Percentiles rank a stretch among this genome's conserved stretches.
Conservation (phyloP, 1,139 yeast species). For the Debaryomyces fabryi region DNA sequence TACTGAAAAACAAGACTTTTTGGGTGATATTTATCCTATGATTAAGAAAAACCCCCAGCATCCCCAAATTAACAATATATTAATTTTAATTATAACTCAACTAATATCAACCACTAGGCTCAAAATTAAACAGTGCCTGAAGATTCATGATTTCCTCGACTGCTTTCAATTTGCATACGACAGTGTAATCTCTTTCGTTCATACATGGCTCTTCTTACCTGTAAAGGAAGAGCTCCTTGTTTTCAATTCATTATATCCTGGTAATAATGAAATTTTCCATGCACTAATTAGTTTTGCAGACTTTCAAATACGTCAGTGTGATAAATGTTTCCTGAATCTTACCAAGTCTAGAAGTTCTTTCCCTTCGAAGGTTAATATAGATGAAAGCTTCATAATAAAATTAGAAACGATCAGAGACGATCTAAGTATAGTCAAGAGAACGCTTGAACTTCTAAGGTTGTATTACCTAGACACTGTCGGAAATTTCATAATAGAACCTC, state of each 20-base stretch:
- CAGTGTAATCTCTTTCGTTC: constrained; percentile 16
- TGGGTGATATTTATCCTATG: constrained; percentile 16
- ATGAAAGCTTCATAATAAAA: background rate
- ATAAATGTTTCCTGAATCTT: background rate
- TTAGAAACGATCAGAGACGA: background rate
- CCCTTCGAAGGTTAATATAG: background rate
- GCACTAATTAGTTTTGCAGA: constrained; percentile 13
- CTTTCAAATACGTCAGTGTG: background rate
- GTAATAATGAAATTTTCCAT: constrained; percentile 34
- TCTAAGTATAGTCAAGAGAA: constrained; percentile 6
- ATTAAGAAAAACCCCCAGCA: constrained; percentile 25
- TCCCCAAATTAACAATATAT: constrained; percentile 26
- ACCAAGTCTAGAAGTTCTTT: background rate
- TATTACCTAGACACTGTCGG: constrained; percentile 11
- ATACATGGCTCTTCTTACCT: constrained; percentile 33
- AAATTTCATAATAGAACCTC: background rate
- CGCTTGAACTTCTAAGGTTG: constrained; percentile 9
- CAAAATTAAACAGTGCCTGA: background rate
- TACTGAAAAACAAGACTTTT: background rate
- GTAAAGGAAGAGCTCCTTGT: constrained; percentile 19
- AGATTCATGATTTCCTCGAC: constrained; percentile 14
- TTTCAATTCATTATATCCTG: constrained; percentile 33
- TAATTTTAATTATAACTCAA: constrained; percentile 23
- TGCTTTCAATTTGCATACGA: constrained; percentile 15
- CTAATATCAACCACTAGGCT: constrained; percentile 14